A percentile compares a stretch with the other conserved stretches of the same genome.
Evolutionary conservation across 257 asterid genomes (phyloP).

Genomic region (Lycium barbarum): DNA sequence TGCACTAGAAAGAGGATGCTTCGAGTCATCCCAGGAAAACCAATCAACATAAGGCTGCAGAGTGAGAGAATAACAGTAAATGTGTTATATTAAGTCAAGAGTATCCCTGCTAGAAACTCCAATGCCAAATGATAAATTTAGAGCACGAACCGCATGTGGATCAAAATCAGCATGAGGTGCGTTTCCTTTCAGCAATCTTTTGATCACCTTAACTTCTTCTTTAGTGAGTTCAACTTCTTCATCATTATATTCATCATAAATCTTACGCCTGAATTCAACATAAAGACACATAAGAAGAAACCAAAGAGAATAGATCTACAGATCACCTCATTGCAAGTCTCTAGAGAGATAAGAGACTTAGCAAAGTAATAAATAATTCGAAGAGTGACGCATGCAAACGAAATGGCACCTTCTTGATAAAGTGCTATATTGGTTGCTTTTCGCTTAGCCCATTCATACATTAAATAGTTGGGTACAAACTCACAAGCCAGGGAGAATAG

Average conservation of each 20-base stretch:
- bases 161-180: slow-evolving; percentile 96
- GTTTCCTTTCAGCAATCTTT: slow-evolving; percentile 76
- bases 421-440: neutral
- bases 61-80: slow-evolving; percentile 19
- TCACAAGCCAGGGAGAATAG: neutral
- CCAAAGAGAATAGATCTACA: slow-evolving; percentile 31
- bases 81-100: slow-evolving; percentile 25
- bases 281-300: slow-evolving; percentile 24
- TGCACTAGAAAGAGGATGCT: slow-evolving; percentile 87
- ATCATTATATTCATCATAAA: slow-evolving; percentile 84
- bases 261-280: slow-evolving; percentile 70
- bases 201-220: slow-evolving; percentile 64
- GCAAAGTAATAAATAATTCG: neutral
- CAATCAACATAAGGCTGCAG: slow-evolving; percentile 89
- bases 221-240: slow-evolving; percentile 89
- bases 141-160: slow-evolving; percentile 78
- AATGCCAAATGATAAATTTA: neutral
- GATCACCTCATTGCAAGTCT: neutral
- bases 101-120: slow-evolving; percentile 30
- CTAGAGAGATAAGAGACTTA: neutral
- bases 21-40: slow-evolving; percentile 76
- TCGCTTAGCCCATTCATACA: neutral
- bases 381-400: neutral
- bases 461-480: neutral
- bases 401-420: neutral